Evolutionary conservation across 2,329 filamentous ascomycete genomes (phyloP), one percentile per base, ranked within the genome.

Genomic region (Acephala macrosclerotiorum): DNA sequence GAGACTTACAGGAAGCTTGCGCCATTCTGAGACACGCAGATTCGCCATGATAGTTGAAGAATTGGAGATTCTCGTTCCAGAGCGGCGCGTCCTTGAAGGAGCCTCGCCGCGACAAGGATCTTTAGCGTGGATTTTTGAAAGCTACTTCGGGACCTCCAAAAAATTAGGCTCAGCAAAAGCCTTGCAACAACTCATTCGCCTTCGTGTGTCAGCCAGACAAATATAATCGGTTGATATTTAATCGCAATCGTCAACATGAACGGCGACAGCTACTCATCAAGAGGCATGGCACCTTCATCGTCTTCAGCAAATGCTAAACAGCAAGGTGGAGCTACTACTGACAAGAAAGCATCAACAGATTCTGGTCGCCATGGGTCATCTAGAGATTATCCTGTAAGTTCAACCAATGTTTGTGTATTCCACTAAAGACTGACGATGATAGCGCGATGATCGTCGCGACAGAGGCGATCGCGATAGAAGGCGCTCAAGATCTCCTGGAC

Each of bases 401-500:
- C 29, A 14, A 12, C 22, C 11, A n/a, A 49, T 33, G 29, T 33
- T 33, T 33, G 29, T 33, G 29, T 33, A 5, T 33, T 33, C 29
- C 4, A 9, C 25, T 56, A 61, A 60, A 65, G 60, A 65, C 75
- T 78, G 67, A 79, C 68, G 42, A 55, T 5, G 40, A 7, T 57
- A 77, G 76, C 77, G 78, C 66, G 78, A 79, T 68, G 78, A 79
- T 66, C 74, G 77, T 67, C 77, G 77, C 58, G 83, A 85, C 64
- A 75, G 82, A 69, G 81, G 83, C 60, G 80, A 85, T 66, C 64
- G 84, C 70, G 87, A 88, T 62, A 85, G 90, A 75, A 87, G 94
- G 80, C 91, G 95, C 70, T 97, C 94, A 67, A 89, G 95, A 77
- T 98, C 95, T 20, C 94, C 94, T 65, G 89, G 91, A 74, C 89